phyloP scores from a whole-genome alignment of 306 rosid genomes.

The Amphicarpaea edgeworthii region DNA sequence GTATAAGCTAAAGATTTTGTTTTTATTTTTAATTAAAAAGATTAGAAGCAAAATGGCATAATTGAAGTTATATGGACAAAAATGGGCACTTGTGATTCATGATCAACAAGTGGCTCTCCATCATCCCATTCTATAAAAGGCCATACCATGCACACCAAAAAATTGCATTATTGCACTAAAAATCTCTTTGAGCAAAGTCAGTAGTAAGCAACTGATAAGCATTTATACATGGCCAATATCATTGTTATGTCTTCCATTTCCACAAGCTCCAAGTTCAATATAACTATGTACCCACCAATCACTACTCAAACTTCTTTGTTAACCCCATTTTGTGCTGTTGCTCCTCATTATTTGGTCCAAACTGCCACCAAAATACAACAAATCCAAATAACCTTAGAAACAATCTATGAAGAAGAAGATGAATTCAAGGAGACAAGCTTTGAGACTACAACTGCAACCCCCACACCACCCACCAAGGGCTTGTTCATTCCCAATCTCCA shows the following conservation, averaged over 20 bases:
- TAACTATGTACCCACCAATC: not conserved
- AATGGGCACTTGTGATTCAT: not conserved
- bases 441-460: not conserved
- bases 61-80: not conserved
- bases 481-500: not conserved
- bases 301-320: not conserved
- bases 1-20: too few relatives aligned
- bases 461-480: not conserved
- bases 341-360: not conserved
- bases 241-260: not conserved
- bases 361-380: not conserved
- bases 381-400: constrained; percentile 21
- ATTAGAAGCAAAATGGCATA: not conserved
- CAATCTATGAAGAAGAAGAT: constrained; percentile 44
- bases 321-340: constrained; percentile 18
- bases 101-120: not conserved
- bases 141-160: not conserved
- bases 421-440: constrained; percentile 5
- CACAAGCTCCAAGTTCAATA: not conserved
- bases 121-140: not conserved
- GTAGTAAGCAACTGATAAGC: too few relatives aligned
- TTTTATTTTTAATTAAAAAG: not conserved
- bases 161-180: not conserved
- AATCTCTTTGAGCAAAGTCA: not conserved
- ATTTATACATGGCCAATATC: not conserved